phyloP scores from a whole-genome alignment of 2,329 filamentous ascomycete species.

The Fusarium nelsonii region DNA sequence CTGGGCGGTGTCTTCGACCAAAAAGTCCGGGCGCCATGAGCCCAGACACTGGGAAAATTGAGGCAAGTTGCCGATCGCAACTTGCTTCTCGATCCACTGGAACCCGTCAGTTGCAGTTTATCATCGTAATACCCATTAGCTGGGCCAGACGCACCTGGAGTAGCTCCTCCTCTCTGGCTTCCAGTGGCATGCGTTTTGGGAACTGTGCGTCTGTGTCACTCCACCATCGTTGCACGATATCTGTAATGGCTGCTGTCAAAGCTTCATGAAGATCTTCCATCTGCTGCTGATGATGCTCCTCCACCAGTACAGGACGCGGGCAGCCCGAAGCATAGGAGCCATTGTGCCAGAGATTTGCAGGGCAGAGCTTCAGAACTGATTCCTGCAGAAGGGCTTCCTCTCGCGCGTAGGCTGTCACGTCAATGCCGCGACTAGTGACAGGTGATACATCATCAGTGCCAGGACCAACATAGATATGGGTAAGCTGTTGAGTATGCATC shows the following conservation, averaged over 20 bases:
- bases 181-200: constrained; percentile 52
- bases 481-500: constrained; percentile 34
- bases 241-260: constrained; percentile 50
- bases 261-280: constrained; percentile 49
- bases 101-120: not conserved
- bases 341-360: constrained; percentile 48
- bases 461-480: constrained; percentile 40
- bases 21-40: constrained; percentile 57
- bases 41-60: constrained; percentile 44
- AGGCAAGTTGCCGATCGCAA: constrained; percentile 40
- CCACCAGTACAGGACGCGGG: constrained; percentile 54
- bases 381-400: constrained; percentile 40
- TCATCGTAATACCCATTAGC: too few species aligned
- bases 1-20: constrained; percentile 49
- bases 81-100: constrained; percentile 51
- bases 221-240: constrained; percentile 58
- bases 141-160: constrained; percentile 40
- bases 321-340: constrained; percentile 47
- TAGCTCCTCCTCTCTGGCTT: constrained; percentile 48
- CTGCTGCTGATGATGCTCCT: constrained; percentile 48
- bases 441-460: constrained; percentile 12
- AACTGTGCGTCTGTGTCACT: constrained; percentile 49
- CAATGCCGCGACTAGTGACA: constrained; percentile 61
- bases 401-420: constrained; percentile 56
- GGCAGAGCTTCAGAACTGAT: constrained; percentile 41